These are phyloP conservation scores for Vigna unguiculata DNA, from an alignment of 306 rosid genomes.

Conservation along the genomic window DNA sequence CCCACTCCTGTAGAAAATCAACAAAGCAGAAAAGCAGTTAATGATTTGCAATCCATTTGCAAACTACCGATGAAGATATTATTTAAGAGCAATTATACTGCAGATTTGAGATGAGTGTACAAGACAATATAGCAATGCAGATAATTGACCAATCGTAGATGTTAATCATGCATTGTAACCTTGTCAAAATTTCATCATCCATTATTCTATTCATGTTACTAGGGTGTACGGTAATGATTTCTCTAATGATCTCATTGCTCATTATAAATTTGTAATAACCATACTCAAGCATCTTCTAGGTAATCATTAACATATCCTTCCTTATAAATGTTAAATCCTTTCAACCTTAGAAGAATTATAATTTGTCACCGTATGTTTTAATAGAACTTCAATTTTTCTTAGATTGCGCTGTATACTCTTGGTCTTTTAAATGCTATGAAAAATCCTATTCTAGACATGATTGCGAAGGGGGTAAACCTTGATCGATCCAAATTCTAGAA, in stretches of 20 bases:
- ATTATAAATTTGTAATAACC: not conserved
- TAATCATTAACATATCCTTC: not conserved
- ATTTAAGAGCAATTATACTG: not conserved
- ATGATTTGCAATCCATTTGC: not conserved
- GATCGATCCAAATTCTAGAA: not conserved
- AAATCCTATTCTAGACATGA: not conserved
- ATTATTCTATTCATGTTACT: not conserved
- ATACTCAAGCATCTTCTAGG: not conserved
- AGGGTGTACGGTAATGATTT: not conserved
- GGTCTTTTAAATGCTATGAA: not conserved
- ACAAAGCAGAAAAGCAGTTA: not conserved
- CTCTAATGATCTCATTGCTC: not conserved
- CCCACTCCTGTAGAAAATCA: conserved; percentile 72
- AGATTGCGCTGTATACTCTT: not conserved
- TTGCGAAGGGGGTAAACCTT: not conserved
- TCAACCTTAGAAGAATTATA: not conserved
- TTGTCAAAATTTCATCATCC: not conserved
- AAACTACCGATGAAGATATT: not conserved
- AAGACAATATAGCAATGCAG: not conserved
- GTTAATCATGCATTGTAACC: not conserved
- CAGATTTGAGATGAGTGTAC: conserved; percentile 10
- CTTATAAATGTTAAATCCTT: conserved; percentile 8
- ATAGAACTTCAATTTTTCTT: not conserved
- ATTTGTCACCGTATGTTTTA: not conserved
- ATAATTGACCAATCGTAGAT: not conserved